phyloP scores from a whole-genome alignment of 495 filamentous ascomycete genomes.

The Neurospora hispaniola region DNA sequence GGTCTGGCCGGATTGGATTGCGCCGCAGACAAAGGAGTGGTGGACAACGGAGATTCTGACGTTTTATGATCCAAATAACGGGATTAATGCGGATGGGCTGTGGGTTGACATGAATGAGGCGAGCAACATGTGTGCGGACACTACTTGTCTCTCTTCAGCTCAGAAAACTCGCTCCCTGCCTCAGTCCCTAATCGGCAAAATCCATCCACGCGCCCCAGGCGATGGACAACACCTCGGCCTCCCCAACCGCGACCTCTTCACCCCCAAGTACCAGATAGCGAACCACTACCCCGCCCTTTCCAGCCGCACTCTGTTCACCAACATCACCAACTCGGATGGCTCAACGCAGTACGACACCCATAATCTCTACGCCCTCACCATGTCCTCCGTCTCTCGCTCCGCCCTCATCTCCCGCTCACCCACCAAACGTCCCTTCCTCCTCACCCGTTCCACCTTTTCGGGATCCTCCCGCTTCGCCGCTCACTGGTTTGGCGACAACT shows the following conservation, averaged over 20 bases:
- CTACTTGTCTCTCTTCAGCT: neutral
- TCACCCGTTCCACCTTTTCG: constrained; percentile 42
- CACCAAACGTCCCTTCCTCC: constrained; percentile 56
- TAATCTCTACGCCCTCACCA: constrained; percentile 82
- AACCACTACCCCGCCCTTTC: constrained; percentile 57
- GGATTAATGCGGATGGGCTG: constrained; percentile 73
- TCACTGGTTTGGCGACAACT: constrained; percentile 87
- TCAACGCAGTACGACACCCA: constrained; percentile 68
- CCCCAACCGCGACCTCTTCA: constrained; percentile 52
- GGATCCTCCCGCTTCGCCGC: constrained; percentile 67
- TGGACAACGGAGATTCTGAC: constrained; percentile 63
- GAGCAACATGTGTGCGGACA: constrained; percentile 18
- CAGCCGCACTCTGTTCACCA: constrained; percentile 61
- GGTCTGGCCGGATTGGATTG: constrained; percentile 81
- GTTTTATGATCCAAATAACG: constrained; percentile 56
- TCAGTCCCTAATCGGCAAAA: neutral
- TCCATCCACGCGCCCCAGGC: neutral
- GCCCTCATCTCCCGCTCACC: constrained; percentile 61
- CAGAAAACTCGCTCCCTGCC: neutral
- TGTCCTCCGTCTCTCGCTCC: constrained; percentile 52
- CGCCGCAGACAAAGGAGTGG: constrained; percentile 50
- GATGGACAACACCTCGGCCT: constrained; percentile 35
- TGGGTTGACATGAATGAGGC: constrained; percentile 76
- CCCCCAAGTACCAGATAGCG: constrained; percentile 61
- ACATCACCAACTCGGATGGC: constrained; percentile 62